Base-by-base conservation (phyloP, 176 grass and related monocot genomes). In the Aechmea fasciata region DNA sequence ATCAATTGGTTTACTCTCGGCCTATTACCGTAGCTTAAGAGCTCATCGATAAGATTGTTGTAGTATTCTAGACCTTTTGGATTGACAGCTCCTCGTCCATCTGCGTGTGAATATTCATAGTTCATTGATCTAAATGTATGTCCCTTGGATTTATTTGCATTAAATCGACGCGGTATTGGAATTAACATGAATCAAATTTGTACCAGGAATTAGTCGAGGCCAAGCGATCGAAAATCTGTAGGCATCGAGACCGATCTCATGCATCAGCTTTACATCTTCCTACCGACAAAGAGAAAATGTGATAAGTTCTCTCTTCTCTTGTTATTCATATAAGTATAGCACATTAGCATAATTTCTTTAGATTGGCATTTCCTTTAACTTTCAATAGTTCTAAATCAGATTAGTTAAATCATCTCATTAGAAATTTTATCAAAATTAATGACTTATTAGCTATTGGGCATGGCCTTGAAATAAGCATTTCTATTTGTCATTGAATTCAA, bases 231-330 rank as follows among this genome's bases (percentile, higher is more conserved):
- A 96, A 81, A 96, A 91, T 77, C 87, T 85, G 64, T 96, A 96
- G 0, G 88, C 88, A 55, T 91, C 91, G 54, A 96, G 70, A 11
- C 85, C 75, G 53, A 90, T 88, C n/a, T 88, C 75, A 67, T 85
- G 54, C 87, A 96, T 96, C 18, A 96, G 79, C 66, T 86, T 88
- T 63, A 96, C 87, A 72, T 91, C 91, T 79, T 88, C 91, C 91
- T 96, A 66, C 2, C 10, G 66, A 59, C 2, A 49, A 69, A 66
- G 2, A 0, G 54, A 49, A 49, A 26, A 47, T 3, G 11, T 49
- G 23, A 65, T 6, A 1, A 74, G 50, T 2, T 6, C 57, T 50
- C 6, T 11, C 9, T 4, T 52, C 22, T 63, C 10, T 50, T 48
- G 23, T 10, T 49, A 11, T 2, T 69, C 10, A 10, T 2, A 3